Evolutionary conservation across 192 early-diverging fungal genomes (phyloP), one percentile per base, ranked within the genome.

Genomic region (Umbelopsis sp.): DNA sequence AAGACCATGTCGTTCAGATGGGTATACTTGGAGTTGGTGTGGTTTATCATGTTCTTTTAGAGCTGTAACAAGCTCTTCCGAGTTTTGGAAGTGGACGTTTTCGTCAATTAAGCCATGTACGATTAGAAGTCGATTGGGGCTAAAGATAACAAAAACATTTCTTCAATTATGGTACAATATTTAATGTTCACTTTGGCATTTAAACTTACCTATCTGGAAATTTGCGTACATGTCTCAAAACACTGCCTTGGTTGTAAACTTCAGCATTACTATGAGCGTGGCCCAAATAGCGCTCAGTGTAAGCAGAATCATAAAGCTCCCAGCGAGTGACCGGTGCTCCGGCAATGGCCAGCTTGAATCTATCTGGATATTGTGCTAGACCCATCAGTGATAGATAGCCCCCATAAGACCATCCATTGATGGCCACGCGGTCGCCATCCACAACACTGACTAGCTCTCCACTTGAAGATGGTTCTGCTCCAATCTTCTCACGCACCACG

Each of bases 61-160:
- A 3, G 67, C 80, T 1, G 85, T 76, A 1, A 87, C 83, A 44
- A 91, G 76, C 41, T 71, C 41, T 58, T 89, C 82, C 0, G 89
- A 84, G 75, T 93, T 84, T 35, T 79, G 80, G 46, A 89, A 87
- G 66, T 93, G 92, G 2, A 93, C 92, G 73, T 93, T 93, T 66
- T 93, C 92, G 73, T 93, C 92, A 53, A 87, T 87, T 51, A 87
- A 74, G 4, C 92, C 92, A 73, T 93, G 92, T 12, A 84, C 91
- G 47, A 93, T 74, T 33, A 93, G 66, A 4, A 93, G 71, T 1
- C 91, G 83, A 69, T 87, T 83, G 11, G 84, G 80, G 23, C 84
- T 87, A 66, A 11, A 21, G 13, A 49, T 41, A 41, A 27, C 20
- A 41, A 2, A 6, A 41, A 27, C 74, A 65, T 61, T 18, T 61